Evolutionary conservation across 371 early-diverging fungal species (phyloP).

Genomic region (Mucor lusitanicus): DNA sequence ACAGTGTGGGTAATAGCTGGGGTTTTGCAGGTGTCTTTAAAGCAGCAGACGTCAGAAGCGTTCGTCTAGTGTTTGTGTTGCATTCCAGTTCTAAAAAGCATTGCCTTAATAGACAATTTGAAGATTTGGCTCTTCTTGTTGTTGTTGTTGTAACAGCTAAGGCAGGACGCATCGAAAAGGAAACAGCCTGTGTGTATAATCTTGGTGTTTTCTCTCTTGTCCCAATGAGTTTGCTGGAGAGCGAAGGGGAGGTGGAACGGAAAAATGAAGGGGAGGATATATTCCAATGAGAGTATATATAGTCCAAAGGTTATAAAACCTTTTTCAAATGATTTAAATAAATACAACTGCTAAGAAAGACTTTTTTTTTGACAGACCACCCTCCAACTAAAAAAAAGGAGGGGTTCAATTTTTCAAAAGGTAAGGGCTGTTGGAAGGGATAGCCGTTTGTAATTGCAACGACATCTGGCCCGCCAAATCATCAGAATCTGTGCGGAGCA

Average conservation of each 20-base stretch:
- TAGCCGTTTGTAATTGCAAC: background rate
- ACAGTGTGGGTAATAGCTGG: constrained; percentile 10
- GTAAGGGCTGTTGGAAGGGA: constrained; percentile 2
- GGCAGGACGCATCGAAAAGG: constrained; percentile 28
- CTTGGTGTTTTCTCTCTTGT: background rate
- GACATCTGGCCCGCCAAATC: background rate
- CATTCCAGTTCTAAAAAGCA: constrained; percentile 5
- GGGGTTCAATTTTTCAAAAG: constrained; percentile 3
- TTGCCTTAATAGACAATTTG: constrained; percentile 21
- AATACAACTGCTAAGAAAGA: background rate
- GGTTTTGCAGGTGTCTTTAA: background rate
- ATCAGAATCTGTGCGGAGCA: background rate
- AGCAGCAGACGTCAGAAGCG: background rate
- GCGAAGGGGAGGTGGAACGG: background rate
- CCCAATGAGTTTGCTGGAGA: background rate
- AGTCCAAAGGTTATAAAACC: constrained; percentile 1
- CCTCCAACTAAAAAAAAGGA: constrained; percentile 2
- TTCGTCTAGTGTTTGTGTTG: constrained; percentile 4
- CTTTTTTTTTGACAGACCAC: constrained; percentile 4
- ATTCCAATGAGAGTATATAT: constrained; percentile 1
- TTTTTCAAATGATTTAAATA: constrained; percentile 4
- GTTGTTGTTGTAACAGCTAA: constrained; percentile 26
- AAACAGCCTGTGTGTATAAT: background rate
- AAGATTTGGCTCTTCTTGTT: constrained; percentile 24
- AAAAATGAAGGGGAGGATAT: background rate